These are phyloP conservation scores for Suhomyces chickasaworum DNA, from an alignment of 1,139 yeast species.

Conservation along the genomic window DNA sequence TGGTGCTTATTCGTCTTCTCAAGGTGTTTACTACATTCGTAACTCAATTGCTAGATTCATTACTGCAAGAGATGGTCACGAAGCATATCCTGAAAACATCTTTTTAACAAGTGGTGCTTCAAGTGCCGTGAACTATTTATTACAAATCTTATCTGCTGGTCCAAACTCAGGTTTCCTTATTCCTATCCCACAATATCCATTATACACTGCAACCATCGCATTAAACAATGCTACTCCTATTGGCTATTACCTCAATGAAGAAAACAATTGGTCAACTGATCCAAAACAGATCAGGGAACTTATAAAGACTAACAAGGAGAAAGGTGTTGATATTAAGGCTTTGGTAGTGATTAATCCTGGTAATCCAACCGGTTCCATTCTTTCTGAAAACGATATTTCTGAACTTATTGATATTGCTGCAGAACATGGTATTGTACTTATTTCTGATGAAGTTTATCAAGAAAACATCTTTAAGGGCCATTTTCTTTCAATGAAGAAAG, in stretches of 20 bases:
- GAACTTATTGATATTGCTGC: slow-evolving; percentile 80
- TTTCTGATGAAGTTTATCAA: slow-evolving; percentile 99
- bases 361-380: slow-evolving; percentile 92
- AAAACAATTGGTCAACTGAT: slow-evolving; percentile 80
- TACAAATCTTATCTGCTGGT: slow-evolving; percentile 69
- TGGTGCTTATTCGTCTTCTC: slow-evolving; percentile 94
- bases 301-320: slow-evolving; percentile 50
- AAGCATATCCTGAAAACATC: slow-evolving; percentile 67
- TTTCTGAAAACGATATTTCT: slow-evolving; percentile 63
- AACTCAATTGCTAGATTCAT: slow-evolving; percentile 82
- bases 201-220: slow-evolving; percentile 90
- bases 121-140: slow-evolving; percentile 76
- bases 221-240: slow-evolving; percentile 78
- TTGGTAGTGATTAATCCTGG: slow-evolving; percentile 96
- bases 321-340: slow-evolving; percentile 70
- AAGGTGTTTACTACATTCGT: slow-evolving; percentile 75
- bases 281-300: slow-evolving; percentile 63
- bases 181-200: slow-evolving; percentile 97
- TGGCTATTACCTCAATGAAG: slow-evolving; percentile 86
- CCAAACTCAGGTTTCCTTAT: slow-evolving; percentile 80
- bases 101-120: slow-evolving; percentile 94
- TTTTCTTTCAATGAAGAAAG: slow-evolving; percentile 67
- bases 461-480: slow-evolving; percentile 77
- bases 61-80: slow-evolving; percentile 61
- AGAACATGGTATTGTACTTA: slow-evolving; percentile 76